Conservation (phyloP, 768 basidiomycete species). For the Rhizopogon sp. region DNA sequence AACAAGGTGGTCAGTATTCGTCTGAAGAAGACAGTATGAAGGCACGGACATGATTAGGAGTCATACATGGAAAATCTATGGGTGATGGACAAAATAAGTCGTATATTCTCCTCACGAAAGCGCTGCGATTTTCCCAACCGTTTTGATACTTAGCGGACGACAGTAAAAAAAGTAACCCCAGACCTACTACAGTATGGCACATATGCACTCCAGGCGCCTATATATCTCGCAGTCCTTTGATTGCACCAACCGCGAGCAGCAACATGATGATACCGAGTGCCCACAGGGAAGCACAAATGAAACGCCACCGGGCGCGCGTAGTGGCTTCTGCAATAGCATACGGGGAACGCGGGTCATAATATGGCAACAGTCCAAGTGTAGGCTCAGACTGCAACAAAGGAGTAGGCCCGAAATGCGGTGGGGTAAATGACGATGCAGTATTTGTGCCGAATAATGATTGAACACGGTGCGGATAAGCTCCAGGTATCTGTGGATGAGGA, state of each 20-base stretch:
- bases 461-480: conserved; percentile 9
- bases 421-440: conserved; percentile 10
- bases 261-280: conserved; percentile 28
- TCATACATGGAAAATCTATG: background rate
- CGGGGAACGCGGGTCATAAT: conserved; percentile 39
- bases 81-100: background rate
- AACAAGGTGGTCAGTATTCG: background rate
- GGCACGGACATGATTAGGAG: background rate
- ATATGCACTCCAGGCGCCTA: background rate
- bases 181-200: background rate
- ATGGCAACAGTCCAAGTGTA: conserved; percentile 30
- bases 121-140: background rate
- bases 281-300: conserved; percentile 36
- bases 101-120: background rate
- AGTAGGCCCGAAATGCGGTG: conserved; percentile 32
- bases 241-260: conserved; percentile 21
- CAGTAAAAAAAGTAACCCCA: background rate
- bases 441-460: conserved; percentile 14
- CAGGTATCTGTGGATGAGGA: conserved; percentile 8
- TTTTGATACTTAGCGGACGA: background rate
- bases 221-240: conserved; percentile 10
- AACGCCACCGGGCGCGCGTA: conserved; percentile 38
- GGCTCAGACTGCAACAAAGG: conserved; percentile 32
- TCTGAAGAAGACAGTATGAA: background rate
- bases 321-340: conserved; percentile 33